These are phyloP conservation scores for Verticillium klebahnii DNA, from an alignment of 2,329 filamentous ascomycete genomes.

Conservation along the genomic window DNA sequence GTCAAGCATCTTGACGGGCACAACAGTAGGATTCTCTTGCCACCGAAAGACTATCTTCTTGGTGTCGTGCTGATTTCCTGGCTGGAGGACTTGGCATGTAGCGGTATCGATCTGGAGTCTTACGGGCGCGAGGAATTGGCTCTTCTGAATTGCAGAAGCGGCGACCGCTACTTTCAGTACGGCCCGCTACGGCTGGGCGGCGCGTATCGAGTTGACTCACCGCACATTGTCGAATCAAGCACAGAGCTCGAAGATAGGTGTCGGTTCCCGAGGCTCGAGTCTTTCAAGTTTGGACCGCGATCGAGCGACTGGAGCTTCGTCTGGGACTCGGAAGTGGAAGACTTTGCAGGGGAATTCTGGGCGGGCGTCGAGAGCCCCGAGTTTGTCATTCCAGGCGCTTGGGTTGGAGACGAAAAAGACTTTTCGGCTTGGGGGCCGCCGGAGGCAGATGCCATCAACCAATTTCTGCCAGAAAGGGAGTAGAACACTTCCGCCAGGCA, in stretches of 20 bases:
- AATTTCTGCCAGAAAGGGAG: neutral
- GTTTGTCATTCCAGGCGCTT: neutral
- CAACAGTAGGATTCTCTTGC: neutral
- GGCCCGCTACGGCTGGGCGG: neutral
- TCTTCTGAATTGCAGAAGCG: fast-evolving
- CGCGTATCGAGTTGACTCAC: too few species aligned
- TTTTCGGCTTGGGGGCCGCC: too few species aligned
- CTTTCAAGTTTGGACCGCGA: neutral
- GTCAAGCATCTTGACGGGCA: neutral
- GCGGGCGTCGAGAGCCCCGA: neutral
- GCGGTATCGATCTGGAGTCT: neutral
- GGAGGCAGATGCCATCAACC: neutral
- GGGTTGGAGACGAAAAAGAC: neutral
- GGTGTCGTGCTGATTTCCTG: neutral
- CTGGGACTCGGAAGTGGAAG: constrained; percentile 2
- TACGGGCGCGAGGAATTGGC: constrained; percentile 2
- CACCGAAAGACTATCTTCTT: neutral
- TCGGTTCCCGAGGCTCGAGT: neutral
- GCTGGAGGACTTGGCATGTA: neutral
- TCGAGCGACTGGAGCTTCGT: neutral
- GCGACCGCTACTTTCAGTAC: neutral
- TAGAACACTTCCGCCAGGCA: too few species aligned
- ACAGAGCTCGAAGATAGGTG: too few species aligned
- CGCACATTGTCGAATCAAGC: too few species aligned
- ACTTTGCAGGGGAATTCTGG: constrained; percentile 6